Evolutionary conservation across 768 basidiomycete genomes (phyloP), one percentile per base, ranked within the genome.

Genomic region (Agrocybe praecox): DNA sequence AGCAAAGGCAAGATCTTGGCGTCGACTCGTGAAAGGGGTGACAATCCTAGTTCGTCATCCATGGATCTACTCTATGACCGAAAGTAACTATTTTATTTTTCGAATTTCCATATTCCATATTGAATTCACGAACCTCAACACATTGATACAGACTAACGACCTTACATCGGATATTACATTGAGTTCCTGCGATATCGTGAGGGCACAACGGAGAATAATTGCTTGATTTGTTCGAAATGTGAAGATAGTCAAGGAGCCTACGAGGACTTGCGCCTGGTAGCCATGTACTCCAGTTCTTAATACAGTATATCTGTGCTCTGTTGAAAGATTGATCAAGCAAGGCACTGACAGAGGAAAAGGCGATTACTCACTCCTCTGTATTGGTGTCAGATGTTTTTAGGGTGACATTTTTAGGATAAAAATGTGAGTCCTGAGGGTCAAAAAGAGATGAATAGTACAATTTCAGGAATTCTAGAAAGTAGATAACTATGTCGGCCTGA

Each of bases 401-500:
- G 46, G n/a, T 29, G 22, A 47, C 24, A 22, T 17, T 47, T 22
- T 22, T 29, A 22, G 21, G 46, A 8, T 29, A 47, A 17, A 22
- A 23, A 24, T 29, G 9, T 8, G 46, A 23, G 23, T 47, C 46
- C 21, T 22, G 23, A n/a, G 46, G 17, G 21, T 26, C 29, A 2
- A 34, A 26, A 15, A 19, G 15, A 9, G 26, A 32, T 9, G 49
- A 33, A 8, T 50, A 33, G 19, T 50, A 50, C 29, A 32, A n/a
- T 50, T 50, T 50, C 34, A 50, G 15, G 19, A 50, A 50, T 36
- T 50, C 49, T 9, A 50, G 34, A 32, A 24, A 50, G 19, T 50
- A 50, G 8, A 50, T 50, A 14, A 50, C 29, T 18, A 50, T n/a
- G 22, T 50, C 49, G 29, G 49, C 49, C 32, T 50, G 49, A 19